Conservation (phyloP, 108 stramenopile species). For the Skeletonema menzelii region DNA sequence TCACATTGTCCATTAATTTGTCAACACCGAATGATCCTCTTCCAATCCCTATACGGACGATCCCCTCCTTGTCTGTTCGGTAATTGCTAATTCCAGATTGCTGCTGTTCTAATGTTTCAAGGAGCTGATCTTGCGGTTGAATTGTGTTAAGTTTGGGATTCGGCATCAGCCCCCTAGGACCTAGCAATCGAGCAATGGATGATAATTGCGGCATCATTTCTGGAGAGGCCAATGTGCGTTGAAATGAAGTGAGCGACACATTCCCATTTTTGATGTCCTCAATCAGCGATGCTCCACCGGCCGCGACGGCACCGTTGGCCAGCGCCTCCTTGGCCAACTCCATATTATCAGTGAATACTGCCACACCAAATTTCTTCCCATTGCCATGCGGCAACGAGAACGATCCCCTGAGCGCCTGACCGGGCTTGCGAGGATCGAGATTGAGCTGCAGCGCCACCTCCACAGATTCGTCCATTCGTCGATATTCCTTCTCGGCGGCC, state of each 20-base stretch:
- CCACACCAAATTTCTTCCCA: constrained; percentile 85
- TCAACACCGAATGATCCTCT: constrained; percentile 74
- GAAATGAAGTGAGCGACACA: constrained; percentile 57
- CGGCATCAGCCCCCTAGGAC: constrained; percentile 97
- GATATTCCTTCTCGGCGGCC: constrained; percentile 35
- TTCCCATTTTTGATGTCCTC: constrained; percentile 74
- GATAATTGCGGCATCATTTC: constrained; percentile 83
- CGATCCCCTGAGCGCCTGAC: constrained; percentile 88
- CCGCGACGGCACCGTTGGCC: constrained; percentile 75
- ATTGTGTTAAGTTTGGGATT: constrained; percentile 95
- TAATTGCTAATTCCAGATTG: constrained; percentile 79
- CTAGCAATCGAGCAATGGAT: constrained; percentile 84
- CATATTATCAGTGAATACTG: constrained; percentile 87
- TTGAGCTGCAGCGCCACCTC: constrained; percentile 88
- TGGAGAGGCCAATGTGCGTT: constrained; percentile 86
- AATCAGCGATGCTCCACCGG: constrained; percentile 86
- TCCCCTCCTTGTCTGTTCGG: constrained; percentile 87
- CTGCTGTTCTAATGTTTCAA: constrained; percentile 62
- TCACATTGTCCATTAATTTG: constrained; percentile 71
- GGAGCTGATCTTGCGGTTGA: constrained; percentile 44
- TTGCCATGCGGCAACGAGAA: constrained; percentile 90
- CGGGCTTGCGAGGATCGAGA: constrained; percentile 94
- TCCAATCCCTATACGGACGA: constrained; percentile 89
- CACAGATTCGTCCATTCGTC: constrained; percentile 81
- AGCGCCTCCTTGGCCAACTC: constrained; percentile 63